Percentiles rank a stretch among this genome's conserved stretches.
phyloP scores from a whole-genome alignment of 805 yeast species.

The Pichia nanzhaoensis region DNA sequence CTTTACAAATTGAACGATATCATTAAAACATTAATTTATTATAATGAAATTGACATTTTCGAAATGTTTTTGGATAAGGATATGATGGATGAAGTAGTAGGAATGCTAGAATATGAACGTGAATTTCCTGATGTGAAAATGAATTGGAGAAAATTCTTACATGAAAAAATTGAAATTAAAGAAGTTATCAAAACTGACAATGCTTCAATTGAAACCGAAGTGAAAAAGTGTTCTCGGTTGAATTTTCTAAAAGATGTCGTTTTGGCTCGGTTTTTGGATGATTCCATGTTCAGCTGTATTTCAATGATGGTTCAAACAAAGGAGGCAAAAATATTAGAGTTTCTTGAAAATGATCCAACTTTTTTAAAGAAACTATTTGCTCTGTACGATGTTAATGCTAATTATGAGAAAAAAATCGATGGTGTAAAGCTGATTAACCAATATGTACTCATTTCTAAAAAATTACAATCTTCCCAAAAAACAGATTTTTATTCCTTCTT shows the following conservation, averaged over 20 bases:
- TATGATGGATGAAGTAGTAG: conserved; percentile 53
- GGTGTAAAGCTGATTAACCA: conserved; percentile 79
- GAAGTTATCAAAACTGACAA: conserved; percentile 62
- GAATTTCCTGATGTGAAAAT: conserved; percentile 78
- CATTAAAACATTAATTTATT: conserved; percentile 60
- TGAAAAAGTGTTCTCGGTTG: conserved; percentile 68
- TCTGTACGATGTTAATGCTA: conserved; percentile 37
- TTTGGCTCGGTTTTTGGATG: conserved; percentile 75
- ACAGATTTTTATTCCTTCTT: conserved; percentile 57
- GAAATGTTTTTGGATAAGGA: conserved; percentile 52
- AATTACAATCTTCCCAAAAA: conserved; percentile 53
- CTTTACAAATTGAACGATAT: conserved; percentile 67
- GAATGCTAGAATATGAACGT: conserved; percentile 85
- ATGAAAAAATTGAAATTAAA: conserved; percentile 54
- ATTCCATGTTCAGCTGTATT: conserved; percentile 61
- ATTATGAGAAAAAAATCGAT: conserved; percentile 38
- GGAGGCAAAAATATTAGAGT: conserved; percentile 60
- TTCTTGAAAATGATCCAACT: conserved; percentile 41
- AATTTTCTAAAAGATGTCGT: conserved; percentile 85
- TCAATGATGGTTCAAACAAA: conserved; percentile 60
- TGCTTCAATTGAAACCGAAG: conserved; percentile 42
- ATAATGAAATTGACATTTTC: conserved; percentile 60
- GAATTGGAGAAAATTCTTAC: conserved; percentile 63
- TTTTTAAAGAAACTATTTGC: conserved; percentile 56
- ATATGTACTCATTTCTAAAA: conserved; percentile 67